Conservation (phyloP, 371 early-diverging fungal species). For the Saksenaea vasiformis region DNA sequence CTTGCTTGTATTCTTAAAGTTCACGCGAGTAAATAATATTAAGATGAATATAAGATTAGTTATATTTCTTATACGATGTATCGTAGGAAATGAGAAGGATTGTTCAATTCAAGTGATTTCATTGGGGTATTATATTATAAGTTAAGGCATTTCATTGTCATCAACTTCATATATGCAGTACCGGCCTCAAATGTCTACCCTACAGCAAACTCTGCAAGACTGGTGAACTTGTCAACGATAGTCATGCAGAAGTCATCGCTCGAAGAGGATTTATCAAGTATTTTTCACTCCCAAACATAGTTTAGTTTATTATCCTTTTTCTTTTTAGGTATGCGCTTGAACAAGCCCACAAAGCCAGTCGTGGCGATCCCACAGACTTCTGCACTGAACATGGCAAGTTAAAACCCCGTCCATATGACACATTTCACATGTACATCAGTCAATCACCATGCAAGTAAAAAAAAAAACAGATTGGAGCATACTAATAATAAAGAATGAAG, state of each 20-base stretch:
- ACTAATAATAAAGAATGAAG: conserved; percentile 32
- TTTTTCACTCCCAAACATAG: neutral
- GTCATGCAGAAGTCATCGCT: conserved; percentile 86
- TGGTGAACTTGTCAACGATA: conserved; percentile 77
- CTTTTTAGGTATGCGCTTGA: conserved; percentile 31
- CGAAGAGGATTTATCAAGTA: conserved; percentile 78
- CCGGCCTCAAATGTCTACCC: conserved; percentile 86
- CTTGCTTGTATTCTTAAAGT: conserved; percentile 74
- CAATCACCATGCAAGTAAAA: conserved; percentile 71
- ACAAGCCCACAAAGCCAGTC: conserved; percentile 11
- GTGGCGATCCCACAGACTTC: conserved; percentile 4
- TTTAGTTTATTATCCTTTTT: neutral
- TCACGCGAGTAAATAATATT: conserved; percentile 15
- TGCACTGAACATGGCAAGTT: neutral
- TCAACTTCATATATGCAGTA: conserved; percentile 50
- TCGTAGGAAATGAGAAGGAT: conserved; percentile 21
- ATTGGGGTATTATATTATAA: conserved; percentile 69
- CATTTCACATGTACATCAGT: conserved; percentile 76
- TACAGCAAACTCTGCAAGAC: conserved; percentile 54
- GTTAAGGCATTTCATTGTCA: conserved; percentile 6
- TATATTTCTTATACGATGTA: neutral
- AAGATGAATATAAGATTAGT: no score
- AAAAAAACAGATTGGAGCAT: neutral
- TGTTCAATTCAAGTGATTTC: conserved; percentile 60
- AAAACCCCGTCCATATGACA: conserved; percentile 14